Base-by-base conservation (phyloP, 257 asterid species). In the Petunia axillaris region DNA sequence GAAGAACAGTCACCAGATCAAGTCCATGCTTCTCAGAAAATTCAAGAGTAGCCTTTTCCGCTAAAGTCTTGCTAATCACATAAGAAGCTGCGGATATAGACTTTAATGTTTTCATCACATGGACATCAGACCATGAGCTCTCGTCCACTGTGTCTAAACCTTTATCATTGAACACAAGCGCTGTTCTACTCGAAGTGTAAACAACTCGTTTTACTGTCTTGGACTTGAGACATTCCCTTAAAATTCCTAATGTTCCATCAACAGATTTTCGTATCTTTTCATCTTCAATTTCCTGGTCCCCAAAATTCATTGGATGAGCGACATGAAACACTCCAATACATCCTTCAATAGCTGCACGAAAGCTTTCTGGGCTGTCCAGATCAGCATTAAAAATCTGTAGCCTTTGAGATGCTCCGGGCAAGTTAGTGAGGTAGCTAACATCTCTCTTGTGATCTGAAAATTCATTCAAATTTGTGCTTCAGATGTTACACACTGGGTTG, bases 151-250 rank as follows among this genome's bases (percentile, higher is more conserved):
- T 25, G 25, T 25, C 25, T 25, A 25, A 25, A 25, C 25, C 25
- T 25, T 25, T 25, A 25, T 25, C 0, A 25, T 25, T 5, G 74
- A 81, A 82, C 5, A 78, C 75, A 8, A 81, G 84, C 0, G 90
- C 52, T 0, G 91, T 55, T 15, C 80, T 50, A 83, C 91, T 89
- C 3, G 93, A 83, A 5, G 95, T 91, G 62, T 81, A 86, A 38
- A 91, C 86, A 0, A 91, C 89, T 73, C 89, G 79, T 15, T 82
- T 83, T 2, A 91, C 91, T 1, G 95, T 88, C 73, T 86, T 84
- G 0, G 90, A 83, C 15, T 86, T 86, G 1, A 87, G 81, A 66
- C 93, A 87, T 9, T 86, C 86, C 83, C 77, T 84, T 1, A 91
- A 76, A 16, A 92, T 89, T 66, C 88, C 89, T 8, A 65, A 44